Evolutionary conservation across 805 yeast genomes (phyloP).

Genomic region (Wickerhamiella occidentalis): DNA sequence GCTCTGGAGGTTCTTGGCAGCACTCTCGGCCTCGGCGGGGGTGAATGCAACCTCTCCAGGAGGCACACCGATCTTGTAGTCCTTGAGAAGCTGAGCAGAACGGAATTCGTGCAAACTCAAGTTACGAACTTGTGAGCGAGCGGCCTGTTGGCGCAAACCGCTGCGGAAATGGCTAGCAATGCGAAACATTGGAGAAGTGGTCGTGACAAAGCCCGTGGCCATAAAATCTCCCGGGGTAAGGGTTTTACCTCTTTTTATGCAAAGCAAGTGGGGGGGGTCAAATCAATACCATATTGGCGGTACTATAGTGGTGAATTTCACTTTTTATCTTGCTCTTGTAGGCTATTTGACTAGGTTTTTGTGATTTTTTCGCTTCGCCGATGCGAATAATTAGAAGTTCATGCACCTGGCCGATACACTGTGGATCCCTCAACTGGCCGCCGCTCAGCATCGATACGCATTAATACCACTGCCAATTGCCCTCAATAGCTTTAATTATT

Average conservation of each 20-base stretch:
- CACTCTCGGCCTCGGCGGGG: conserved; percentile 73
- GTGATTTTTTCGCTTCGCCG: background rate
- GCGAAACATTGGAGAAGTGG: background rate
- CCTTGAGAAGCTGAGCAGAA: conserved; percentile 72
- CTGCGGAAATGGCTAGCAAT: conserved; percentile 4
- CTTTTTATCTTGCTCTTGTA: background rate
- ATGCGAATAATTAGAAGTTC: background rate
- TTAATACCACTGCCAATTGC: no score
- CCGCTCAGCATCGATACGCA: no score
- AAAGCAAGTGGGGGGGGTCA: background rate
- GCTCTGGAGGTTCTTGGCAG: conserved; percentile 60
- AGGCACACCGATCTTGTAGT: conserved; percentile 85
- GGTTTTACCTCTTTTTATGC: background rate
- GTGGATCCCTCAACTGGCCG: no score
- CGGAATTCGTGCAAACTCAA: conserved; percentile 92
- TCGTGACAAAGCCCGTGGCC: conserved; percentile 3
- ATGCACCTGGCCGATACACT: background rate
- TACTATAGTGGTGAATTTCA: no score
- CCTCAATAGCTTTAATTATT: no score
- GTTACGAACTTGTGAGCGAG: conserved; percentile 36
- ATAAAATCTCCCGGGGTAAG: background rate
- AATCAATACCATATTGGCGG: no score
- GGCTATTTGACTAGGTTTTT: background rate
- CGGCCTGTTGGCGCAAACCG: conserved; percentile 4
- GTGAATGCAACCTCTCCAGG: conserved; percentile 83